Evolutionary conservation across 768 basidiomycete species (phyloP), one percentile per base, ranked within the genome.

Genomic region (Grammothele lineata): DNA sequence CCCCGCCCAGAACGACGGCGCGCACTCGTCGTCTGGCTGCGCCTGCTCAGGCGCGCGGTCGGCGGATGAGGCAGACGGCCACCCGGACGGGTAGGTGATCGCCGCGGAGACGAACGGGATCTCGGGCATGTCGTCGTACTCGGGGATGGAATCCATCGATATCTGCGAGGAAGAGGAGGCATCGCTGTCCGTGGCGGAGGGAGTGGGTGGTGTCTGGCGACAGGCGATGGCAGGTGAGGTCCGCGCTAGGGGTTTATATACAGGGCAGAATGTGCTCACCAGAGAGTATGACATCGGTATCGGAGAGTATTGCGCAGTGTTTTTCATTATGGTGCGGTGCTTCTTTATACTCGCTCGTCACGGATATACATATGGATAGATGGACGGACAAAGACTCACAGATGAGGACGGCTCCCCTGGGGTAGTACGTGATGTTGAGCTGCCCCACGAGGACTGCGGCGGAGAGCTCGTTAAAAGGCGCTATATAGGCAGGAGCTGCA

Each of bases 1-100:
- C 26, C 37, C 37, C 6, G 72, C 56, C 72, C 71, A 75, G 51
- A 72, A 67, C 2, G 68, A 62, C n/a, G 50, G 40, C 21, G 39
- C 51, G 41, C 40, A 51, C 30, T 52, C 46, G 21, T 38, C 41
- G 26, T 57, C 57, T 25, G 56, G 43, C 40, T 47, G 45, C 45
- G 36, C 25, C n/a, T 43, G 49, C 43, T 49, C 55, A 33, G 50
- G 43, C 19, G 47, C 44, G 35, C 40, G 40, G 24, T 50, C 43
- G 17, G 48, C 26, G 19, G 24, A 33, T n/a, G n/a, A n/a, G n/a
- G n/a, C n/a, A n/a, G n/a, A n/a, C 17, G 27, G 41, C 55, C 55
- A 53, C 14, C 40, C 43, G 27, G 55, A 37, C 38, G 53, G 34
- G 33, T 49, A 45, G 25, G 40, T 32, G 36, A 48, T 42, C 30